Percentiles rank a stretch among this genome's conserved stretches.
Conservation (phyloP, 306 rosid genomes). For the Hippophae rhamnoides region DNA sequence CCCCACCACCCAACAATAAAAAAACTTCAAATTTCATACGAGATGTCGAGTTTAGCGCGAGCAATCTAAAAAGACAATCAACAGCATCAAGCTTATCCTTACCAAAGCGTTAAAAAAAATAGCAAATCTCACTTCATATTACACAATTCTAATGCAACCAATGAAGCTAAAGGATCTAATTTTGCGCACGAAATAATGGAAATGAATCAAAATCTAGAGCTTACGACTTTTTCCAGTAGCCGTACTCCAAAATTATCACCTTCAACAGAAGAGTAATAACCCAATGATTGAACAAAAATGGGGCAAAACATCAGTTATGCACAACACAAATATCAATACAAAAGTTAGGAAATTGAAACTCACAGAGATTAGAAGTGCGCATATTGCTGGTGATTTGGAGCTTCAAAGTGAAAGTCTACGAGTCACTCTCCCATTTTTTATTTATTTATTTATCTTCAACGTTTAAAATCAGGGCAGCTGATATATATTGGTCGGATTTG, state of each 20-base stretch:
- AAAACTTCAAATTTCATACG: conserved; percentile 12
- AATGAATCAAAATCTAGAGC: conserved; percentile 7
- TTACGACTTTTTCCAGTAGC: background rate
- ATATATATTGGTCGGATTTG: conserved; percentile 48
- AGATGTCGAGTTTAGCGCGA: conserved; percentile 10
- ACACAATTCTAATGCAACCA: conserved; percentile 17
- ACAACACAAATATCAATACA: background rate
- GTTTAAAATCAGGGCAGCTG: conserved; percentile 4
- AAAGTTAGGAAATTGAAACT: conserved; percentile 19
- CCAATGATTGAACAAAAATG: background rate
- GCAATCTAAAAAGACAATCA: background rate
- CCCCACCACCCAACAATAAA: conserved; percentile 3
- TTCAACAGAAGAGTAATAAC: background rate
- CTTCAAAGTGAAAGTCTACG: conserved; percentile 27
- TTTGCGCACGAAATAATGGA: conserved; percentile 2
- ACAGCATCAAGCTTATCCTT: conserved; percentile 5
- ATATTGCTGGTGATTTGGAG: conserved; percentile 18
- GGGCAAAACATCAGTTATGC: background rate
- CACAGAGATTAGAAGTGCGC: conserved; percentile 26
- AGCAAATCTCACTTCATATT: conserved; percentile 13
- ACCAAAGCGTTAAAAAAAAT: conserved; percentile 8
- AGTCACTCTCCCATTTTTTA: conserved; percentile 19
- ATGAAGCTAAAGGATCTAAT: background rate
- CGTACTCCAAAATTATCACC: conserved; percentile 13
- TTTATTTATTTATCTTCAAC: background rate